Conservation (phyloP, 768 basidiomycete species). For the Multifurca ochricompacta region DNA sequence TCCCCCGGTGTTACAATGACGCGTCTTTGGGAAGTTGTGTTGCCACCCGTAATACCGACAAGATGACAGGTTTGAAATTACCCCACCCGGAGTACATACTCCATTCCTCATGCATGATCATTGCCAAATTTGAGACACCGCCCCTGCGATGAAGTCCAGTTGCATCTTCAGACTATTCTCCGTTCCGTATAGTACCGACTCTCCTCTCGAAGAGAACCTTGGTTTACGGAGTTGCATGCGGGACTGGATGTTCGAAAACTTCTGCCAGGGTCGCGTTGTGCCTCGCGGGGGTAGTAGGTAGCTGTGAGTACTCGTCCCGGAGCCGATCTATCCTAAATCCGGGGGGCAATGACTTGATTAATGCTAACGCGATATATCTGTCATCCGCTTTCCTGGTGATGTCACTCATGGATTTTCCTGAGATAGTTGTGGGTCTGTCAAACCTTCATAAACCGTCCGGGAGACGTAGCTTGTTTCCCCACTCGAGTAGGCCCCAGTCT, state of each 20-base stretch:
- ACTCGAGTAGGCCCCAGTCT: not conserved
- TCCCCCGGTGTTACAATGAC: too few relatives aligned
- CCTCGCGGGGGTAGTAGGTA: not conserved
- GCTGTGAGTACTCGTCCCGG: not conserved
- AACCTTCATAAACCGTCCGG: not conserved
- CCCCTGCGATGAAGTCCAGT: too few relatives aligned
- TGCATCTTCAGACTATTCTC: too few relatives aligned
- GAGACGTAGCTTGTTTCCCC: not conserved
- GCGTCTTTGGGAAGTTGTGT: too few relatives aligned
- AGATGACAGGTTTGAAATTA: too few relatives aligned
- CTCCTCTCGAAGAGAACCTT: not conserved
- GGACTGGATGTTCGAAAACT: not conserved
- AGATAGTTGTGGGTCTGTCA: not conserved
- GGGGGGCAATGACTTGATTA: too few relatives aligned
- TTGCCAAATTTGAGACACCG: too few relatives aligned
- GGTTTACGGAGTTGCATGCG: not conserved
- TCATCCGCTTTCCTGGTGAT: not conserved
- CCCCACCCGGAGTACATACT: too few relatives aligned
- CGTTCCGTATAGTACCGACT: not conserved
- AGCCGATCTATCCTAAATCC: too few relatives aligned
- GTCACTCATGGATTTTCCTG: slow-evolving; percentile 2
- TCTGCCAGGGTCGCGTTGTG: not conserved
- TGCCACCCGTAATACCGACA: too few relatives aligned
- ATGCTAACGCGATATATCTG: not conserved
- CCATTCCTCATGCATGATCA: too few relatives aligned